Conservation (phyloP, 108 stramenopile genomes). For the Epipyxis sp. region DNA sequence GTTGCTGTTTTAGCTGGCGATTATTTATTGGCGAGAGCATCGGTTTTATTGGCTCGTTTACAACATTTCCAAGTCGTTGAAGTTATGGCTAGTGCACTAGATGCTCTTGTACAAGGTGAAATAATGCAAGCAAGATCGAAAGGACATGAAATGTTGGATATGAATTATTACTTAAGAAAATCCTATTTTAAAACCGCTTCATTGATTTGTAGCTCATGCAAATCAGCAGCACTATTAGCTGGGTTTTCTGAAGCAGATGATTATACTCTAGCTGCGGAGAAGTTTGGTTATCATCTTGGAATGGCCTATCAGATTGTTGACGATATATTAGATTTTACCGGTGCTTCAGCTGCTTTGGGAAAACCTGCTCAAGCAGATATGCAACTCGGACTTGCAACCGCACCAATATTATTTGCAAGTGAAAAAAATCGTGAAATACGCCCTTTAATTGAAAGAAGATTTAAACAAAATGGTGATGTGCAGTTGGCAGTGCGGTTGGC, state of each 20-base stretch:
- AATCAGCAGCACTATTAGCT: constrained; percentile 79
- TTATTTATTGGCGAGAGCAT: constrained; percentile 85
- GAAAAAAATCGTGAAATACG: constrained; percentile 69
- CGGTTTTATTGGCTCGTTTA: constrained; percentile 79
- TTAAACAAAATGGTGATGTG: constrained; percentile 87
- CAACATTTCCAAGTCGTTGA: constrained; percentile 90
- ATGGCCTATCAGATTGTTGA: constrained; percentile 94
- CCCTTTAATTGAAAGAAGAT: constrained; percentile 81
- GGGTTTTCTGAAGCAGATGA: constrained; percentile 77
- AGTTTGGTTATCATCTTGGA: constrained; percentile 94
- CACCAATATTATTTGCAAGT: constrained; percentile 87
- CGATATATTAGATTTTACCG: constrained; percentile 90
- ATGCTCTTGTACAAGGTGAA: constrained; percentile 88
- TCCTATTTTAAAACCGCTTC: constrained; percentile 97
- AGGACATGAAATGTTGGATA: constrained; percentile 75
- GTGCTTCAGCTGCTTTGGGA: constrained; percentile 71
- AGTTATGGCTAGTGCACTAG: constrained; percentile 93
- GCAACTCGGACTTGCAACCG: constrained; percentile 89
- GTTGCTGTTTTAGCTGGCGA: constrained; percentile 97
- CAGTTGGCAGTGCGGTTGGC: constrained; percentile 53
- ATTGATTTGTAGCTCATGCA: constrained; percentile 83
- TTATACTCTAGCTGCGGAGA: constrained; percentile 82
- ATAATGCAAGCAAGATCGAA: constrained; percentile 90
- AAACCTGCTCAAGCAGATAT: constrained; percentile 56
- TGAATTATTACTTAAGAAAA: constrained; percentile 73